Base-by-base conservation (phyloP, 2,329 filamentous ascomycete genomes). In the Lecanicillium sp. region DNA sequence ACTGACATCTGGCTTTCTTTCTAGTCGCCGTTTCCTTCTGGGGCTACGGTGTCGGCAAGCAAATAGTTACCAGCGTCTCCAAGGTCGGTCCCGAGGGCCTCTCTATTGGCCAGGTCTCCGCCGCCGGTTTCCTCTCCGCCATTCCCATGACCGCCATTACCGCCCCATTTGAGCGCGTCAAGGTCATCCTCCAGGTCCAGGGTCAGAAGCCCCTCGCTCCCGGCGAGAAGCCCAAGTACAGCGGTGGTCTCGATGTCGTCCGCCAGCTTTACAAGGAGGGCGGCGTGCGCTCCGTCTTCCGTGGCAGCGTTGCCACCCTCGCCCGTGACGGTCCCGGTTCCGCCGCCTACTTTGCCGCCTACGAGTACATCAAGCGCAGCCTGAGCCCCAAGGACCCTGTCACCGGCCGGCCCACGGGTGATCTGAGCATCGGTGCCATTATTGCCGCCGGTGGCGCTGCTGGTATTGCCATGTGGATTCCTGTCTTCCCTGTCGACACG, bases 381-480 rank as follows among this genome's bases (percentile, higher is more conserved):
- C 73, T 98, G 53, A 95, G 90, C 3, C 93, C 91, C 35, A 80
- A 86, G 61, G 89, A 96, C 60, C 82, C 81, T 3, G 69, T 77
- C 15, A 80, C 77, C 0, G 89, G 88, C 20, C 82, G 84, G 61
- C 78, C 86, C 2, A 79, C 75, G 4, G 90, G 90, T 35, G 75
- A 93, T 58, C 70, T 97, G 50, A 91, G 86, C 60, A 73, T 98
- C 54, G 72, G 80, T 2, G 93, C 93, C 10, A 79, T 98, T 49
- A 88, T 90, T 59, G 79, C 81, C 23, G 93, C 93, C 2, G 93
- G 93, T 58, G 93, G 87, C 54, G 87, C 84, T 4, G 93, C 93
- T 0, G 93, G 93, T 62, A 81, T 98, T 21, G 93, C 93, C 54
- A 98, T 98, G 93, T 98, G 93, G 93, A 93, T 96, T 57, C 90